Percentiles rank a stretch among this genome's conserved stretches.
Conservation (phyloP, 2,329 filamentous ascomycete genomes). For the Fusarium decemcellulare region DNA sequence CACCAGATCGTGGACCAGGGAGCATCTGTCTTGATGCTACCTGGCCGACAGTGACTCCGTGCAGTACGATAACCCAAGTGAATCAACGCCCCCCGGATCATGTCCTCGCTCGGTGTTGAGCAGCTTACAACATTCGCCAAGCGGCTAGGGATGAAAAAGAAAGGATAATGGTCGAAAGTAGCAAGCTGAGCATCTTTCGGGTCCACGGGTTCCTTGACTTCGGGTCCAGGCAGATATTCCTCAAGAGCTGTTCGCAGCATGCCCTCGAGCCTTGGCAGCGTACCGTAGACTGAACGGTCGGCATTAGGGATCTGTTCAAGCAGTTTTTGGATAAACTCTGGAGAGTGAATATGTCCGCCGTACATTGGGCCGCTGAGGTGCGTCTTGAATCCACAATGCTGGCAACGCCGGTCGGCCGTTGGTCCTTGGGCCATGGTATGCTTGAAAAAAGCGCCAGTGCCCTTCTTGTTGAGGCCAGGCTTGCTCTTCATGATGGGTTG, state of each 20-base stretch:
- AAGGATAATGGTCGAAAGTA: conserved; percentile 80
- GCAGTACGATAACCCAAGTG: conserved; percentile 86
- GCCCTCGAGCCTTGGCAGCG: conserved; percentile 85
- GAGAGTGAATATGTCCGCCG: conserved; percentile 88
- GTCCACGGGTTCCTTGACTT: conserved; percentile 55
- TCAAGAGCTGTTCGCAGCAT: conserved; percentile 93
- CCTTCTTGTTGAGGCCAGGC: conserved; percentile 77
- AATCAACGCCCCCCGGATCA: conserved; percentile 84
- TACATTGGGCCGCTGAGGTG: conserved; percentile 97
- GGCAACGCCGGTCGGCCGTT: conserved; percentile 75
- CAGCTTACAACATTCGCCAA: conserved; percentile 85
- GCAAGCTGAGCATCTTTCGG: conserved; percentile 68
- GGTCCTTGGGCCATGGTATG: conserved; percentile 82
- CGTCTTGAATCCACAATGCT: conserved; percentile 88
- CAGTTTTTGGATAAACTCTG: conserved; percentile 84
- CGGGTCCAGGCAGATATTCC: conserved; percentile 67
- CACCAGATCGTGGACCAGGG: conserved; percentile 94
- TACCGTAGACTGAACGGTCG: conserved; percentile 81
- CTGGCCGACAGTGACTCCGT: conserved; percentile 89
- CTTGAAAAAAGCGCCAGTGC: conserved; percentile 80
- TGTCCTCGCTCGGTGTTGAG: conserved; percentile 82
- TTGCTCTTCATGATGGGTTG: conserved; percentile 83
- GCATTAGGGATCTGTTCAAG: conserved; percentile 79
- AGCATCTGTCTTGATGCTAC: conserved; percentile 94
- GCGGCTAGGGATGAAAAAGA: conserved; percentile 85